A percentile compares a stretch with the other conserved stretches of the same genome.
These are phyloP conservation scores for Geotrichum fermentans DNA, from an alignment of 1,139 yeast genomes.

Conservation along the genomic window DNA sequence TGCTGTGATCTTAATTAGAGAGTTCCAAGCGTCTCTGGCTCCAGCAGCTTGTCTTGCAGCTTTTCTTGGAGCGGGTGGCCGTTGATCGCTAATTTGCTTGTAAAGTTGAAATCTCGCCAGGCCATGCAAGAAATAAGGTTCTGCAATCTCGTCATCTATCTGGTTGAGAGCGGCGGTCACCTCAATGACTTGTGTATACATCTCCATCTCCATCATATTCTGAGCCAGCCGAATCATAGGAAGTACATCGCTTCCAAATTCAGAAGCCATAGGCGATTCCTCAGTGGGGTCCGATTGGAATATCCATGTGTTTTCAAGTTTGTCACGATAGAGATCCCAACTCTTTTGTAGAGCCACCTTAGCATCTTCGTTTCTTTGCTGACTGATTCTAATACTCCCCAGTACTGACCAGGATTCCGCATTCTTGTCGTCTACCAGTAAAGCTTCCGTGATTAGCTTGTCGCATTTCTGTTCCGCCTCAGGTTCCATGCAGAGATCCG, in stretches of 20 bases:
- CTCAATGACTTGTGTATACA: slow-evolving; percentile 58
- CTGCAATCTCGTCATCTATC: slow-evolving; percentile 77
- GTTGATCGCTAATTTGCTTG: slow-evolving; percentile 14
- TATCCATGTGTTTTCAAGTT: slow-evolving; percentile 39
- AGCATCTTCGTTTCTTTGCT: slow-evolving; percentile 73
- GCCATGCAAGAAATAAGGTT: slow-evolving; percentile 76
- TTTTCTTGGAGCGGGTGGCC: slow-evolving; percentile 20
- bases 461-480: slow-evolving; percentile 84
- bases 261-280: slow-evolving; percentile 41
- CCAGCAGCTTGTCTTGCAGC: slow-evolving; percentile 33
- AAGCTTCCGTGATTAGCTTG: slow-evolving; percentile 59
- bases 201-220: slow-evolving; percentile 59
- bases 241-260: slow-evolving; percentile 44
- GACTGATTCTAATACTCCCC: slow-evolving; percentile 87
- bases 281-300: slow-evolving; percentile 41
- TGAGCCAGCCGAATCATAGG: slow-evolving; percentile 65
- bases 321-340: slow-evolving; percentile 65
- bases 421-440: slow-evolving; percentile 53
- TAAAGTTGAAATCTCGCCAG: slow-evolving; percentile 56
- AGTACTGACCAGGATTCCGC: slow-evolving; percentile 80
- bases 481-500: slow-evolving; percentile 77
- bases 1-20: slow-evolving; percentile 27
- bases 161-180: slow-evolving; percentile 62
- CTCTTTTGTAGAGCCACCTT: slow-evolving; percentile 59
- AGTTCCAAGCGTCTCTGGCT: slow-evolving; percentile 34